These are phyloP conservation scores for Basipetospora chlamydospora DNA, from an alignment of 2,329 filamentous ascomycete genomes.

Conservation along the genomic window DNA sequence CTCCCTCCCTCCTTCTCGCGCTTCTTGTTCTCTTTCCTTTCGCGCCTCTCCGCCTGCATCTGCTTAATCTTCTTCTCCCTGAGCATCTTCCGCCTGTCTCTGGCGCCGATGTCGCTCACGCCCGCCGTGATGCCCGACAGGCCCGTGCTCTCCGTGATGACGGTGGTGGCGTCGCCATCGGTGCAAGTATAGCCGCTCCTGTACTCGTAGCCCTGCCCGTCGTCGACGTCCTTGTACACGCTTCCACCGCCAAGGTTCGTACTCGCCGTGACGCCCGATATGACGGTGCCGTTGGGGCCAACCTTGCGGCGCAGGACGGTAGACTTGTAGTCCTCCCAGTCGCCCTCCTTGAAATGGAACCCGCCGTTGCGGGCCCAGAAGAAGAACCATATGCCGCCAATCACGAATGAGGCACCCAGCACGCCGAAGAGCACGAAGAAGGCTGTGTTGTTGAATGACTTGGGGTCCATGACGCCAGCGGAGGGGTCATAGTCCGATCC, in stretches of 20 bases:
- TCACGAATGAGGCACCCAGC: conserved; percentile 61
- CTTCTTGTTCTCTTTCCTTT: conserved; percentile 28
- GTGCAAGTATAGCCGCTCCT: conserved; percentile 25
- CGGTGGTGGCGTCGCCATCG: conserved; percentile 22
- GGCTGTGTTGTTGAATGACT: conserved; percentile 49
- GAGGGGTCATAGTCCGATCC: conserved; percentile 22
- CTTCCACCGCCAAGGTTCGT: conserved; percentile 81
- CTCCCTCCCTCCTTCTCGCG: conserved; percentile 16
- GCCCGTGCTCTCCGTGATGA: conserved; percentile 27
- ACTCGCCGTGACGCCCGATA: conserved; percentile 67
- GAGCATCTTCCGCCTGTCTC: conserved; percentile 41
- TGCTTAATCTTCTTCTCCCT: conserved; percentile 28
- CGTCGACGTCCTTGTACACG: conserved; percentile 56
- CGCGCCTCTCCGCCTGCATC: conserved; percentile 18
- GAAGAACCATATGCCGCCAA: conserved; percentile 87
- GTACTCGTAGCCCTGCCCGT: conserved; percentile 20
- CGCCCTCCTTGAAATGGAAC: conserved; percentile 68
- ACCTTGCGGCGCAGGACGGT: conserved; percentile 78
- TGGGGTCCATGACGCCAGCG: conserved; percentile 35
- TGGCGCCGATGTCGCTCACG: conserved; percentile 38
- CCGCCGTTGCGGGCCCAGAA: conserved; percentile 96
- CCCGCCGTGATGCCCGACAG: conserved; percentile 44
- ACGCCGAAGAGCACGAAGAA: conserved; percentile 79
- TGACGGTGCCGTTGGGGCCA: conserved; percentile 77
- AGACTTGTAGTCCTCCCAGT: conserved; percentile 98